A percentile compares a stretch with the other conserved stretches of the same genome.
Conservation (phyloP, 306 rosid species). For the Casuarina equisetifolia region DNA sequence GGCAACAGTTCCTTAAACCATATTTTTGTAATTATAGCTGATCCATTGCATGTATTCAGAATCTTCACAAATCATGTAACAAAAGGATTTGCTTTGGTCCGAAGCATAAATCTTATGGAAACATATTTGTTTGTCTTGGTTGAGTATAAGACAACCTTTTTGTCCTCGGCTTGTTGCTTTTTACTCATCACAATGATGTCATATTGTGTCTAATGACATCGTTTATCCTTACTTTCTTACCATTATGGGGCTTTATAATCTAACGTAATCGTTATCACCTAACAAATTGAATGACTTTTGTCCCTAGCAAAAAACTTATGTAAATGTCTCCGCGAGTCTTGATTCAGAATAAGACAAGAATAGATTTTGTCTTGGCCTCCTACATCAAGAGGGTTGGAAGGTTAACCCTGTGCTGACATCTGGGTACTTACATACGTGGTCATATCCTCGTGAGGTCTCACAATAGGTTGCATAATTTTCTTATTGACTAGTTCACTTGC, state of each 20-base stretch:
- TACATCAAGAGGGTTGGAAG: neutral
- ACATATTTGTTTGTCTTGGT: no score
- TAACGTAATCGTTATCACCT: neutral
- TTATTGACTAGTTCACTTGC: no score
- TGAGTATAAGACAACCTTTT: no score
- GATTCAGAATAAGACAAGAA: neutral
- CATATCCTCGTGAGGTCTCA: no score
- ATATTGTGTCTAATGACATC: neutral
- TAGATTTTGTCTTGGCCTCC: neutral
- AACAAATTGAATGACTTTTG: neutral
- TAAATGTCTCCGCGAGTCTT: neutral
- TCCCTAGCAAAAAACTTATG: neutral
- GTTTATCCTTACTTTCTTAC: no score
- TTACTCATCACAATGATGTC: neutral
- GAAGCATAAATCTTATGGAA: no score
- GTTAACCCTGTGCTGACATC: no score
- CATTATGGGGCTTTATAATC: neutral
- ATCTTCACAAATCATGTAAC: neutral
- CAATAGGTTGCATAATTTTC: no score
- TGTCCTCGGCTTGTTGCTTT: no score
- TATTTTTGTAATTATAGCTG: neutral
- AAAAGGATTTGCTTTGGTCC: no score
- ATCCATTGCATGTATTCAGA: neutral
- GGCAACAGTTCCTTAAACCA: neutral
- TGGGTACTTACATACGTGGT: no score